Evolutionary conservation across 2,329 filamentous ascomycete genomes (phyloP), one percentile per base, ranked within the genome.

Genomic region (Hymenotorrendiella dingleyae): DNA sequence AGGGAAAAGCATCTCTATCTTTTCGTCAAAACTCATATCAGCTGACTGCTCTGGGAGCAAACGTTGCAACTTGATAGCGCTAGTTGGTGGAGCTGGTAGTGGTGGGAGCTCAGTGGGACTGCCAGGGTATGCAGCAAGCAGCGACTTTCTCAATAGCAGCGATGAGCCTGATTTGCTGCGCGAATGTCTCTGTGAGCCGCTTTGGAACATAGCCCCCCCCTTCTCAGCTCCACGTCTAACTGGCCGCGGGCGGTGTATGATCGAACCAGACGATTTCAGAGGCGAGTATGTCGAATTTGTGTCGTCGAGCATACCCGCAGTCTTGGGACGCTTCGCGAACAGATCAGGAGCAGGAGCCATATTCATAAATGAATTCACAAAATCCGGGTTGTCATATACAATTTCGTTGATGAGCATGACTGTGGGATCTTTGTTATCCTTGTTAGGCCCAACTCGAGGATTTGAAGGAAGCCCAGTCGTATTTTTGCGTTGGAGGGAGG

Each of bases 1-100:
- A 3, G 69, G 64, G 48, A 74, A 76, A 19, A 79, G 59, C 4
- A 76, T 57, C 2, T 66, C 62, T 62, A 78, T 73, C 56, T 78
- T 78, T 52, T 78, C 75, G 39, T 77, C 65, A 47, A 76, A 70
- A 0, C 72, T 76, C 74, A 78, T 78, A 54, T 72, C 78, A 58
- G 69, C 71, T 3, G 72, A 76, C 46, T 74, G 61, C 45, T 76
- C 77, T 3, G 73, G 69, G 5, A 67, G 63, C 14, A 73, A 64
- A 12, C 69, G 59, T 28, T 58, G 45, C 6, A 64, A 52, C 12
- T 61, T 54, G 19, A 63, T 62, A 14, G 67, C 64, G 43, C 62
- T 71, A 37, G 64, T 67, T 1, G 74, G 54, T 20, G 49, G 54
- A 5, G 52, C 71, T 32, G 69, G 58, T 36, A 76, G 64, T 17